phyloP scores from a whole-genome alignment of 169 alveolate species.

The Eimeria necatrix region DNA sequence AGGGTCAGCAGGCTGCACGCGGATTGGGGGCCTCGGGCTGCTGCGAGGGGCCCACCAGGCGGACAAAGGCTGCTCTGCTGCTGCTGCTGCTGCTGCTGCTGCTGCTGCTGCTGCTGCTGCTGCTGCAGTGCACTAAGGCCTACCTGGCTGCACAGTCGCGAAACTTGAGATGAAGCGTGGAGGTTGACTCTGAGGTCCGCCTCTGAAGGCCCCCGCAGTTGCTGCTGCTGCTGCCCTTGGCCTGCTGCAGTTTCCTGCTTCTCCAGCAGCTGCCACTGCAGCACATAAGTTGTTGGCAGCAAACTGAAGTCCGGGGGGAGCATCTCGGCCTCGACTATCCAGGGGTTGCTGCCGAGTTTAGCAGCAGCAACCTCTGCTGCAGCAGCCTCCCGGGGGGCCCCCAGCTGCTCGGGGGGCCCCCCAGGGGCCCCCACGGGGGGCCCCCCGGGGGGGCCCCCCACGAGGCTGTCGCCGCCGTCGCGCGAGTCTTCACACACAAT shows the following conservation, averaged over 20 bases:
- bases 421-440: too few species aligned
- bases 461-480: background rate
- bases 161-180: background rate
- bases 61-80: too few species aligned
- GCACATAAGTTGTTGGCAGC: constrained; percentile 47
- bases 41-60: too few species aligned
- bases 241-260: background rate
- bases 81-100: too few species aligned
- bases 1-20: too few species aligned
- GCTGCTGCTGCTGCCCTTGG: background rate
- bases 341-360: constrained; percentile 7
- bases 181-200: constrained; percentile 26
- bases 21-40: too few species aligned
- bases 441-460: too few species aligned
- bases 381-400: background rate
- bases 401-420: too few species aligned
- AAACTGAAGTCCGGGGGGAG: constrained; percentile 24
- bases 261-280: constrained; percentile 67
- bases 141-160: constrained; percentile 40
- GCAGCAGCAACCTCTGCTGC: background rate
- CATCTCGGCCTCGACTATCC: background rate
- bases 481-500: background rate
- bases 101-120: too few species aligned
- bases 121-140: too few species aligned
- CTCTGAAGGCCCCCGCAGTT: background rate